phyloP scores from a whole-genome alignment of 2,329 filamentous ascomycete genomes.

The Diaporthe nobilis region DNA sequence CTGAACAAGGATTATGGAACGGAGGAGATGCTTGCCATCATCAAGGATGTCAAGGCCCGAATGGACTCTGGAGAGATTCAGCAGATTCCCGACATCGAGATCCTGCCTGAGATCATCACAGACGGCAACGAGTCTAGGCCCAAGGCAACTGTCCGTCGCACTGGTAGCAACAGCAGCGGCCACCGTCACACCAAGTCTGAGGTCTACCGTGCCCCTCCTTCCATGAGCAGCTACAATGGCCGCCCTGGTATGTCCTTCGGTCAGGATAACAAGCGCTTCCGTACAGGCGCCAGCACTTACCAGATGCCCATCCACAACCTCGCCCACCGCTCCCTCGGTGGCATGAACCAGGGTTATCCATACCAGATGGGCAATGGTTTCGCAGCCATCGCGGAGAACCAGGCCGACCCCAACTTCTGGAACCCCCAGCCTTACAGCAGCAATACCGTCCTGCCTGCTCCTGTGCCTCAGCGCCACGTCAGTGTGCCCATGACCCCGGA shows the following conservation, averaged over 20 bases:
- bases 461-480: constrained; percentile 37
- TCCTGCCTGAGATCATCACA: constrained; percentile 67
- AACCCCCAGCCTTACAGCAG: constrained; percentile 38
- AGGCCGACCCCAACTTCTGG: constrained; percentile 49
- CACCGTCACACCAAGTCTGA: constrained; percentile 41
- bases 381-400: constrained; percentile 52
- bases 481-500: constrained; percentile 23
- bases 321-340: constrained; percentile 46
- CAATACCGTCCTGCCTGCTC: constrained; percentile 43
- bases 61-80: constrained; percentile 58
- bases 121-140: constrained; percentile 46
- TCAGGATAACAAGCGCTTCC: constrained; percentile 40
- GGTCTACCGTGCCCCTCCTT: constrained; percentile 45
- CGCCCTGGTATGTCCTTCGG: constrained; percentile 32
- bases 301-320: constrained; percentile 41
- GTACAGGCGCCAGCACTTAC: constrained; percentile 37
- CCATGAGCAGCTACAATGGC: constrained; percentile 39
- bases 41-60: constrained; percentile 60
- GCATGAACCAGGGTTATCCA: constrained; percentile 31
- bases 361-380: constrained; percentile 45
- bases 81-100: constrained; percentile 71
- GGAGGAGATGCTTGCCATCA: constrained; percentile 61
- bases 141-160: constrained; percentile 43
- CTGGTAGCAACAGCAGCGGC: constrained; percentile 44
- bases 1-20: constrained; percentile 64